These are phyloP conservation scores for Sarcodon aspratus DNA, from an alignment of 768 basidiomycete genomes.

Conservation along the genomic window DNA sequence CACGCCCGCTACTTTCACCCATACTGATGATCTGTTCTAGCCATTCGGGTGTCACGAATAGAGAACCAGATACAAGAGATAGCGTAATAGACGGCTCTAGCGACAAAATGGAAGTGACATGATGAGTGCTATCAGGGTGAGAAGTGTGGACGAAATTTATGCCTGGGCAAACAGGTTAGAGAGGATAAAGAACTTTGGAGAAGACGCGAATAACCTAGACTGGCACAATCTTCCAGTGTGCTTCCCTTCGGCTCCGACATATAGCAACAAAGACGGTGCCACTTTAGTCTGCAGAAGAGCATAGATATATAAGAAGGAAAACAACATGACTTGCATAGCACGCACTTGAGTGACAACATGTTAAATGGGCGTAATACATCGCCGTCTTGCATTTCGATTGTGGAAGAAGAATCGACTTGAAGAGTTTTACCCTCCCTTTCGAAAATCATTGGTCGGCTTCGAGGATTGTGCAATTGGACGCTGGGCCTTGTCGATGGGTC, in stretches of 20 bases:
- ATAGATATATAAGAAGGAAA: no score
- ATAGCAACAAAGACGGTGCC: no score
- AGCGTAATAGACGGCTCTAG: slow-evolving; percentile 38
- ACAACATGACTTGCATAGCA: no score
- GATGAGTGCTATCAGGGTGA: slow-evolving; percentile 44
- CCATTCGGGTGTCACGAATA: slow-evolving; percentile 62
- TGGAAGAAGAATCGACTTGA: slow-evolving; percentile 24
- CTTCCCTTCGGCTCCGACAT: background rate
- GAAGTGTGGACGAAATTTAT: slow-evolving; percentile 40
- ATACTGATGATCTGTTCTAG: slow-evolving; percentile 45
- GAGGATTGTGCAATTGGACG: slow-evolving; percentile 15
- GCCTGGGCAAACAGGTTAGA: slow-evolving; percentile 24
- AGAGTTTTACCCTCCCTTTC: slow-evolving; percentile 23
- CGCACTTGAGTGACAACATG: no score
- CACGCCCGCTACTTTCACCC: slow-evolving; percentile 26
- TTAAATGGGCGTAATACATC: slow-evolving; percentile 33
- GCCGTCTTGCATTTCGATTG: slow-evolving; percentile 37
- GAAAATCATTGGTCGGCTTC: slow-evolving; percentile 20
- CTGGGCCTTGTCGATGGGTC: slow-evolving; percentile 37
- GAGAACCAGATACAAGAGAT: slow-evolving; percentile 46
- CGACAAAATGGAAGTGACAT: slow-evolving; percentile 40
- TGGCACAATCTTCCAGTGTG: slow-evolving; percentile 13
- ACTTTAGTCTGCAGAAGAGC: no score
- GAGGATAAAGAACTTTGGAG: background rate
- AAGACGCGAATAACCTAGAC: slow-evolving; percentile 33